Evolutionary conservation across 768 basidiomycete genomes (phyloP), one percentile per base, ranked within the genome.

Genomic region (Macrolepiota fuliginosa): DNA sequence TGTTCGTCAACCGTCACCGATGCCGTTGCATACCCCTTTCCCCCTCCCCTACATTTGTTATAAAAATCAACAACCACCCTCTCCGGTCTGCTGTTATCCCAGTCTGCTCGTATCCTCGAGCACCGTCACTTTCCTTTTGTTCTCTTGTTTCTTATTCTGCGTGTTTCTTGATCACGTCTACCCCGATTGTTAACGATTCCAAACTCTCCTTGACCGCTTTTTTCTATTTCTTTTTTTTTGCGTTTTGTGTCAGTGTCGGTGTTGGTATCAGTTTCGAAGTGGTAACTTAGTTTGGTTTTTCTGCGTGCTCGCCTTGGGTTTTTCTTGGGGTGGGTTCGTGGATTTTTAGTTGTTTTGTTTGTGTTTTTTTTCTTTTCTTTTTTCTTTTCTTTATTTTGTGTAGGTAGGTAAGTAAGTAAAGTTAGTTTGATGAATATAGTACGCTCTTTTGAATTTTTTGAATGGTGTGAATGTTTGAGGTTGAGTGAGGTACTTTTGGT

Each of bases 351-450:
- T 57, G 46, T 57, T 57, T 32, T 32, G 29, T 32, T 32, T 32
- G 29, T 32, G 19, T 47, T 36, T 49, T 17, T 37, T 37, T 35
- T 29, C 29, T 35, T 15, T n/a, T 19, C 29, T 24, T 47, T 35
- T 17, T 35, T 25, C 5, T 29, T 32, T 29, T 22, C 10, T 53
- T 54, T 46, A 35, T 17, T 46, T 36, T 29, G 29, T 61, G 25
- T 54, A 46, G 52, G 57, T 58, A 58, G 49, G 40, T 46, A 60
- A 45, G 50, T 54, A 54, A 17, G 40, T 61, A 53, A 25, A 36
- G 22, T 53, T 42, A 52, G 52, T 3, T 59, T 37, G 19, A 45
- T 45, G 49, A 61, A 53, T 53, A 54, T 54, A 45, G 42, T 61
- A 61, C 52, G 22, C 51, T 54, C 39, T 17, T 60, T 60, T 61